These are phyloP conservation scores for Dianthus caryophyllus DNA, from an alignment of 148 eudicot species.

Conservation along the genomic window DNA sequence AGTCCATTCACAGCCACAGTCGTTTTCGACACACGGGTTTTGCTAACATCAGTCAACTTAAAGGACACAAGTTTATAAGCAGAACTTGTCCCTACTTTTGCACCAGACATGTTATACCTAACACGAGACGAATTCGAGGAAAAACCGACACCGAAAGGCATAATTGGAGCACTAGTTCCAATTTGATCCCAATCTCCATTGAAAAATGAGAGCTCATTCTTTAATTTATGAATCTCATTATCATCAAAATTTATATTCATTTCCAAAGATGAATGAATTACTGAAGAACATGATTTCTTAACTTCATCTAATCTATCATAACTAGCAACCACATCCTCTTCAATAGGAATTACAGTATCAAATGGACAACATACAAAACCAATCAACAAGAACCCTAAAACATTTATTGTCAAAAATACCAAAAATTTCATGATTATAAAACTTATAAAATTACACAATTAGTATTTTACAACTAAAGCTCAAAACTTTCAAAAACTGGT, in stretches of 20 bases:
- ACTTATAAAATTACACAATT: constrained; percentile 7
- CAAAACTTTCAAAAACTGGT: constrained; percentile 11
- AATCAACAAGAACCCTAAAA: constrained; percentile 30
- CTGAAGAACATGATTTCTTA: constrained; percentile 45
- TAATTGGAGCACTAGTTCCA: constrained; percentile 44
- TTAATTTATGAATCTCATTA: constrained; percentile 36
- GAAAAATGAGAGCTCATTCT: constrained; percentile 51
- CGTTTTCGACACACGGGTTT: constrained; percentile 35
- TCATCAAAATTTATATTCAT: constrained; percentile 43
- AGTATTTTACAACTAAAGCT: constrained; percentile 11
- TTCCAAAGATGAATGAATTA: constrained; percentile 42
- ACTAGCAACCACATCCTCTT: constrained; percentile 6
- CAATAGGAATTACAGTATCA: constrained; percentile 14
- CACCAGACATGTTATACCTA: constrained; percentile 18
- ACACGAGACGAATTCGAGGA: constrained; percentile 47
- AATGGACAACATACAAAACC: constrained; percentile 27
- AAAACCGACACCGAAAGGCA: constrained; percentile 64
- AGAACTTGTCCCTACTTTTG: constrained; percentile 17
- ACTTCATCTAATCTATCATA: constrained; percentile 72
- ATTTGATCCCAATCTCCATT: constrained; percentile 92
- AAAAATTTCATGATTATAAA: constrained; percentile 26
- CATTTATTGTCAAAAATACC: constrained; percentile 24
- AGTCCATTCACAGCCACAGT: constrained; percentile 56
- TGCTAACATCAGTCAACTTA: constrained; percentile 59
- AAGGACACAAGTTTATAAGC: constrained; percentile 54